Percentiles rank a stretch among this genome's conserved stretches.
Evolutionary conservation across 2,329 filamentous ascomycete species (phyloP).

Genomic region (Decorospora gaudefroyi): DNA sequence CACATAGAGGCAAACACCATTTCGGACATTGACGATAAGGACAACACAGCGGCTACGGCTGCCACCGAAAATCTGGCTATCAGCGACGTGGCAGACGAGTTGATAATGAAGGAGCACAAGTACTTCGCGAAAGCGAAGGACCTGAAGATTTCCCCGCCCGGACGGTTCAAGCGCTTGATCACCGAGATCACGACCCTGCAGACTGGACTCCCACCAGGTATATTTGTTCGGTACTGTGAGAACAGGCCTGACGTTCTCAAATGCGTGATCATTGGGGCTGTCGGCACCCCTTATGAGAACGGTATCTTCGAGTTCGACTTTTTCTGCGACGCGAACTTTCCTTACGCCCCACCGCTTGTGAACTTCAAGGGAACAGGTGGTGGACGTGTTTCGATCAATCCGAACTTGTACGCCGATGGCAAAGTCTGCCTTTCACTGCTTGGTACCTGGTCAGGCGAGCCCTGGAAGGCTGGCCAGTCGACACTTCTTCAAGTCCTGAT

Average conservation of each 20-base stretch:
- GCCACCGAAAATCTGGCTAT: constrained; percentile 24
- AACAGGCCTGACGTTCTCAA: constrained; percentile 58
- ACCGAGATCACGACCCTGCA: constrained; percentile 53
- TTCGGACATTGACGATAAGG: not conserved
- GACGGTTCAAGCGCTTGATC: constrained; percentile 54
- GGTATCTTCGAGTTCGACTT: constrained; percentile 62
- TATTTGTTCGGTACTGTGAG: constrained; percentile 55
- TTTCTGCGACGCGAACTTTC: constrained; percentile 52
- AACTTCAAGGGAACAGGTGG: constrained; percentile 54
- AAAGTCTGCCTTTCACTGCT: constrained; percentile 42
- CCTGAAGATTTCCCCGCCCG: constrained; percentile 24
- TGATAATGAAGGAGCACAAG: constrained; percentile 41
- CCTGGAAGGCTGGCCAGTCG: constrained; percentile 54
- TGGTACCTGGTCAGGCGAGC: constrained; percentile 51
- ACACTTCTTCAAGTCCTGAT: constrained; percentile 59
- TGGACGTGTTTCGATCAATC: constrained; percentile 53
- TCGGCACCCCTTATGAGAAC: constrained; percentile 58
- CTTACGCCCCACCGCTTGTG: constrained; percentile 50
- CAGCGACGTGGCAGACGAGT: constrained; percentile 44
- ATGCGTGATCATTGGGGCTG: constrained; percentile 56
- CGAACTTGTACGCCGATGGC: constrained; percentile 58
- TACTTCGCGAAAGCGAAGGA: constrained; percentile 15
- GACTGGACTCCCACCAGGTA: constrained; percentile 56
- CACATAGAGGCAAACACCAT: constrained; percentile 18
- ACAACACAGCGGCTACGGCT: not conserved